These are phyloP conservation scores for Vitellaria paradoxa DNA, from an alignment of 179 eudicot genomes.

Conservation along the genomic window DNA sequence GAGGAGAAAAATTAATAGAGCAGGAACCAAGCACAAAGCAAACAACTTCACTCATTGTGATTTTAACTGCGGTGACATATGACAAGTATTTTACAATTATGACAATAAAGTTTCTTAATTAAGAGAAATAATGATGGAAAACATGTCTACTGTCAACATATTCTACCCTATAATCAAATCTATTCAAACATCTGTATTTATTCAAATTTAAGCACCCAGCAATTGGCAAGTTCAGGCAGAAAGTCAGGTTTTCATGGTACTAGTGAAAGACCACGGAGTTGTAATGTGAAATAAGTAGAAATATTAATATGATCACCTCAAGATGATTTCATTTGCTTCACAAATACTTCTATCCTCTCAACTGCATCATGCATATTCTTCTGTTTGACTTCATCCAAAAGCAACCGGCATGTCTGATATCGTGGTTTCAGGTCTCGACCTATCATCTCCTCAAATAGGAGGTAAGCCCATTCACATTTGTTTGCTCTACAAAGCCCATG, in stretches of 20 bases:
- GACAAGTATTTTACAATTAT: neutral
- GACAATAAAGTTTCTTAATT: neutral
- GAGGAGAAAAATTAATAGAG: no score
- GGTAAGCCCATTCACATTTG: conserved; percentile 60
- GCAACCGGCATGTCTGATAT: conserved; percentile 57
- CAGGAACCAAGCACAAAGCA: no score
- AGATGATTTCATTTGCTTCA: conserved; percentile 46
- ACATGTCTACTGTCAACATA: neutral
- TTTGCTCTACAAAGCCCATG: conserved; percentile 75
- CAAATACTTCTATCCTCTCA: conserved; percentile 52
- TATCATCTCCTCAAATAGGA: conserved; percentile 70
- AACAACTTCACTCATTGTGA: no score
- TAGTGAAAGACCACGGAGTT: neutral
- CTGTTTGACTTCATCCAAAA: conserved; percentile 54
- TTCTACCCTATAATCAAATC: no score
- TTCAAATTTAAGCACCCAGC: neutral
- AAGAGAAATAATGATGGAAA: neutral
- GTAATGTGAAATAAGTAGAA: neutral
- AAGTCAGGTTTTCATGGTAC: neutral
- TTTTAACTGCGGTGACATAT: neutral
- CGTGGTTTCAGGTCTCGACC: conserved; percentile 55
- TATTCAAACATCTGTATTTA: neutral
- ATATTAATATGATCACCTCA: neutral
- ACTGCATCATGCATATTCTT: conserved; percentile 56
- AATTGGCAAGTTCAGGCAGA: neutral